Percentiles rank a stretch among this genome's conserved stretches.
Evolutionary conservation across 768 basidiomycete species (phyloP).

Genomic region (Leccinum broughii): DNA sequence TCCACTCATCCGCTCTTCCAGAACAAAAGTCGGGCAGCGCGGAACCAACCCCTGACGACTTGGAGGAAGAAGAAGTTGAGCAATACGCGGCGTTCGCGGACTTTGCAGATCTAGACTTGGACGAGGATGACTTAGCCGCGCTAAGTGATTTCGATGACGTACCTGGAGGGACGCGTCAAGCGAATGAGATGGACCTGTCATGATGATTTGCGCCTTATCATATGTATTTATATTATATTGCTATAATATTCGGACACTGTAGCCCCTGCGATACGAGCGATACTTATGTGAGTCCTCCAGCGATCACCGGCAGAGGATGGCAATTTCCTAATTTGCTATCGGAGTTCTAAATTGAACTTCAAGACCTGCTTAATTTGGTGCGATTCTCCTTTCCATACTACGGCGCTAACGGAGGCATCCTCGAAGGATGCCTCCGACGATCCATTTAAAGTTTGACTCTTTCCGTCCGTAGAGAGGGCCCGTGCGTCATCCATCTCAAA

Average conservation of each 20-base stretch:
- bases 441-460: slow-evolving; percentile 16
- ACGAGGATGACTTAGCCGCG: slow-evolving; percentile 14
- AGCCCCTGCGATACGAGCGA: too few species aligned
- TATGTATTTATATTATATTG: neutral
- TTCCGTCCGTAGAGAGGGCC: slow-evolving; percentile 26
- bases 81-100: slow-evolving; percentile 37
- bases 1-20: slow-evolving; percentile 5
- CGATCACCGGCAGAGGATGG: slow-evolving; percentile 20
- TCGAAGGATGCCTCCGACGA: slow-evolving; percentile 24
- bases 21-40: slow-evolving; percentile 7
- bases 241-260: neutral
- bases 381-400: slow-evolving; percentile 12
- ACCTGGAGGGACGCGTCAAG: neutral
- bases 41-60: slow-evolving; percentile 43
- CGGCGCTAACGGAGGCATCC: slow-evolving; percentile 23
- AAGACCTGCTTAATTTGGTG: slow-evolving; percentile 28
- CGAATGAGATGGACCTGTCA: slow-evolving; percentile 29
- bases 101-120: slow-evolving; percentile 45
- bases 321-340: slow-evolving; percentile 18
- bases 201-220: slow-evolving; percentile 9
- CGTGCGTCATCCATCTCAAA: slow-evolving; percentile 29
- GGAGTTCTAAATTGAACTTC: slow-evolving; percentile 28
- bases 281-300: neutral
- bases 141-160: slow-evolving; percentile 26
- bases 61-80: slow-evolving; percentile 53